These are phyloP conservation scores for Climacium dendroides DNA, from an alignment of 225 moss, liverwort and hornwort genomes.

Conservation along the genomic window DNA sequence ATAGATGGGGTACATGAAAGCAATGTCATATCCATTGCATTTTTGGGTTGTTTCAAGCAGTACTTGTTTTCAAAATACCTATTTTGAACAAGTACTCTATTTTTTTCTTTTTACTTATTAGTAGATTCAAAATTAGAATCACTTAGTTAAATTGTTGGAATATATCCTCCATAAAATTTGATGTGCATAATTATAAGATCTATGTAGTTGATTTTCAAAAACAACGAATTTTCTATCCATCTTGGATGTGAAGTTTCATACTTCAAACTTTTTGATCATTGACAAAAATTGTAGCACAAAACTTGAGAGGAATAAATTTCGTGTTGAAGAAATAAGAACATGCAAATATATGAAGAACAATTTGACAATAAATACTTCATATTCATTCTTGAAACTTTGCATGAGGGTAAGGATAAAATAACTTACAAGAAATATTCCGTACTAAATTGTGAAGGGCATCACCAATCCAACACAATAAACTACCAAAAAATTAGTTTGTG, in stretches of 20 bases:
- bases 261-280: not conserved
- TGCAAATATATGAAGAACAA: not conserved
- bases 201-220: fast-evolving
- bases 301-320: not conserved
- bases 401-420: not conserved
- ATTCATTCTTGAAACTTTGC: not conserved
- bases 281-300: not conserved
- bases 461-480: fast-evolving
- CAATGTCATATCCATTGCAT: not conserved
- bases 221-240: not conserved
- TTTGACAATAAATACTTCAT: not conserved
- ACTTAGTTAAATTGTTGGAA: not conserved
- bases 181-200: too few relatives aligned
- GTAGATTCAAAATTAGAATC: not conserved
- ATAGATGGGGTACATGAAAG: fast-evolving
- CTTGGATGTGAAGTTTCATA: not conserved
- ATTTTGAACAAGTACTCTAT: not conserved
- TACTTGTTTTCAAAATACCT: not conserved
- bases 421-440: not conserved
- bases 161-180: fast-evolving
- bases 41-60: not conserved
- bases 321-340: not conserved
- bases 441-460: not conserved
- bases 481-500: not conserved
- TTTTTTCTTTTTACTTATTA: not conserved